phyloP scores from a whole-genome alignment of 495 filamentous ascomycete genomes.

The Lophium mytilinum region DNA sequence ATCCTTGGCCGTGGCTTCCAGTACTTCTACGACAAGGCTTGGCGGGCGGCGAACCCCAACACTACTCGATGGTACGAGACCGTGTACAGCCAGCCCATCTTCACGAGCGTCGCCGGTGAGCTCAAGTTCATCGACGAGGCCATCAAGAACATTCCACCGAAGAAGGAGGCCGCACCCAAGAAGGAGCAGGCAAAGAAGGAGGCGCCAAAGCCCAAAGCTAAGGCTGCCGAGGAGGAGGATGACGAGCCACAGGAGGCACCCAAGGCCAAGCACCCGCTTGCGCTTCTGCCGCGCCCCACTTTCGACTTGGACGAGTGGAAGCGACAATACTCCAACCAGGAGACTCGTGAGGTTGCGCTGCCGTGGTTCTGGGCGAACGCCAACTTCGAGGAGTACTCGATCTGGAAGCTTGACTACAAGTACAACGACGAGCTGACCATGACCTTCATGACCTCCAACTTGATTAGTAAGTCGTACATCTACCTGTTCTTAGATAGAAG shows the following conservation, averaged over 20 bases:
- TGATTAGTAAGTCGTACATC: slow-evolving; percentile 53
- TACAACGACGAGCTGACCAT: slow-evolving; percentile 96
- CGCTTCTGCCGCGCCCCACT: slow-evolving; percentile 70
- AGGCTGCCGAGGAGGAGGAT: slow-evolving; percentile 60
- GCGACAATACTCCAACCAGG: slow-evolving; percentile 96
- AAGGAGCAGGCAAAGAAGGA: slow-evolving; percentile 41
- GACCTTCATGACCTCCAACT: slow-evolving; percentile 96
- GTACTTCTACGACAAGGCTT: slow-evolving; percentile 81
- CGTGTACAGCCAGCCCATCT: slow-evolving; percentile 82
- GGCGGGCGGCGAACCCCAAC: slow-evolving; percentile 71
- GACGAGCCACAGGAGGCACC: slow-evolving; percentile 62
- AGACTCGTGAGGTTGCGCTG: slow-evolving; percentile 70
- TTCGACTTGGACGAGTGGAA: slow-evolving; percentile 94
- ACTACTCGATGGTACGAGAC: slow-evolving; percentile 91
- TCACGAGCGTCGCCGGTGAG: slow-evolving; percentile 66
- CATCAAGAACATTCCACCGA: slow-evolving; percentile 80
- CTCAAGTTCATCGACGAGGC: slow-evolving; percentile 72
- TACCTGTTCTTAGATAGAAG: background rate
- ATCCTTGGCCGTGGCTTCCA: slow-evolving; percentile 79
- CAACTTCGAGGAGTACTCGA: slow-evolving; percentile 86
- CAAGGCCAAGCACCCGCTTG: slow-evolving; percentile 95
- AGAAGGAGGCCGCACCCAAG: slow-evolving; percentile 65
- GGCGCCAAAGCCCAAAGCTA: slow-evolving; percentile 27
- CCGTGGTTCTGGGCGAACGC: slow-evolving; percentile 98
- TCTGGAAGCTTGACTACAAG: slow-evolving; percentile 91